phyloP scores from a whole-genome alignment of 169 alveolate genomes.

The Plasmodium ovale region DNA sequence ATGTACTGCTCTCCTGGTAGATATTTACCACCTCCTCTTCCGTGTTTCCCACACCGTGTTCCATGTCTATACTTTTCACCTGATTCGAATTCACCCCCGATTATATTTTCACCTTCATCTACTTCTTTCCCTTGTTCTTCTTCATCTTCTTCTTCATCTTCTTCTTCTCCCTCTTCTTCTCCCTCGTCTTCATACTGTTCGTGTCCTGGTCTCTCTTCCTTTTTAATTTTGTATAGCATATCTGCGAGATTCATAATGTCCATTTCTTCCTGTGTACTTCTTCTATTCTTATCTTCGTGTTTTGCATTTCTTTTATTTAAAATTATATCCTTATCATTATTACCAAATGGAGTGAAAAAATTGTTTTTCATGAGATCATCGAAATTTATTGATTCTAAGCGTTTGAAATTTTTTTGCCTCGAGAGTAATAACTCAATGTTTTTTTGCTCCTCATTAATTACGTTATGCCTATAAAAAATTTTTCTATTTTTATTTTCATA shows the following conservation, averaged over 20 bases:
- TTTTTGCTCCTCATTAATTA: slow-evolving; percentile 46
- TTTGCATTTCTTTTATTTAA: neutral
- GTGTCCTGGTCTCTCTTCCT: neutral
- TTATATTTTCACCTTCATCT: no score
- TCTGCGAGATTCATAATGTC: slow-evolving; percentile 4
- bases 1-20: no score
- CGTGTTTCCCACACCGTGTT: no score
- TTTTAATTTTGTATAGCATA: slow-evolving; percentile 7
- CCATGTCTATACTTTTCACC: no score
- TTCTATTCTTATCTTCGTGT: neutral
- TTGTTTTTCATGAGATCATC: slow-evolving; percentile 21
- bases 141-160: neutral
- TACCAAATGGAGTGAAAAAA: slow-evolving; percentile 15
- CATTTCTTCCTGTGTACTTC: neutral
- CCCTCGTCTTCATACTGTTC: neutral
- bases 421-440: slow-evolving; percentile 22
- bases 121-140: neutral
- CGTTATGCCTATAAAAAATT: slow-evolving; percentile 47
- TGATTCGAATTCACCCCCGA: no score
- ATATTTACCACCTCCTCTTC: no score
- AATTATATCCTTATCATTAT: neutral
- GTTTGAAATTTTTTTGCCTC: slow-evolving; percentile 28
- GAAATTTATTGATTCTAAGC: slow-evolving; percentile 25
- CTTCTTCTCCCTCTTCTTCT: neutral
- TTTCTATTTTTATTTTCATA: slow-evolving; percentile 22